Conservation (phyloP, 1,284 basidiomycete genomes). For the Gastroboletus turbinatus region DNA sequence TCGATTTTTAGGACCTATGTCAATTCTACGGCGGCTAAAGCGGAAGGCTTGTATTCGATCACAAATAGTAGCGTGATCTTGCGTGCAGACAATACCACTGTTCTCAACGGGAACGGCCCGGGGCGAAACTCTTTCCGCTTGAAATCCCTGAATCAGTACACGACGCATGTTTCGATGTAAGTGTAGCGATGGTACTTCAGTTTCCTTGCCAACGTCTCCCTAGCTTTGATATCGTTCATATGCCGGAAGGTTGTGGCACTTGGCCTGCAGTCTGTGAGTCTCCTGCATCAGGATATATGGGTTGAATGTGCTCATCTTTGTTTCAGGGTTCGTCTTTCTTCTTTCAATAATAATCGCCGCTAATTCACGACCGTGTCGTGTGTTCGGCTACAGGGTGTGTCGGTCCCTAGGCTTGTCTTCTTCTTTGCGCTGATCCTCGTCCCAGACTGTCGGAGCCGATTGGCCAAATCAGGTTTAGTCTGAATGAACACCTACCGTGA, state of each 20-base stretch:
- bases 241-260: conserved; percentile 39
- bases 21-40: conserved; percentile 40
- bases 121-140: conserved; percentile 39
- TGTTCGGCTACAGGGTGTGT: conserved; percentile 8
- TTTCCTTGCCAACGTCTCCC: neutral
- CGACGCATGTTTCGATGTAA: conserved; percentile 35
- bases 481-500: neutral
- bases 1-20: conserved; percentile 50
- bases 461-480: conserved; percentile 10
- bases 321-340: conserved; percentile 12
- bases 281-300: neutral
- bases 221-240: conserved; percentile 36
- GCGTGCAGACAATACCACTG: conserved; percentile 34
- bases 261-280: conserved; percentile 37
- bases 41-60: conserved; percentile 47
- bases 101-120: conserved; percentile 25
- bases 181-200: neutral
- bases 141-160: conserved; percentile 31
- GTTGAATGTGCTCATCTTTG: neutral
- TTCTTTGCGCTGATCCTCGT: neutral
- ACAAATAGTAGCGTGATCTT: conserved; percentile 44
- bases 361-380: neutral
- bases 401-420: neutral
- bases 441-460: conserved; percentile 10
- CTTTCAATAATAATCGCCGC: neutral